These are phyloP conservation scores for Dovyalis caffra DNA, from an alignment of 345 rosid genomes.

Conservation along the genomic window DNA sequence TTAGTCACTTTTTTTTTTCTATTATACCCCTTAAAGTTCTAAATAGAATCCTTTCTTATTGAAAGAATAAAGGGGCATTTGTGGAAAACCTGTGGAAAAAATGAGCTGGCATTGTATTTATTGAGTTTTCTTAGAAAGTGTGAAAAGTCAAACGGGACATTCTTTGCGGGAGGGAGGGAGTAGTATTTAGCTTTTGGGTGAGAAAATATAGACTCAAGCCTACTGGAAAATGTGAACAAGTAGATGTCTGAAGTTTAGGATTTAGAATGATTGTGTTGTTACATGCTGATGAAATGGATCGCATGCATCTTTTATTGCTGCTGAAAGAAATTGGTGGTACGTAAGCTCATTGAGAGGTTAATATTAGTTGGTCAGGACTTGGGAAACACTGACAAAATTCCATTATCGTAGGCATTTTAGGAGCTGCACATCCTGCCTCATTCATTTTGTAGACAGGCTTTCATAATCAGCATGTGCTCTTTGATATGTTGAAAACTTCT, in stretches of 20 bases:
- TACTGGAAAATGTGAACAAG: neutral
- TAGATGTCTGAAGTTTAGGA: neutral
- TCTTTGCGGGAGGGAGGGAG: neutral
- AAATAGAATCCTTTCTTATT: no score
- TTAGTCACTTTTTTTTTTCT: no score
- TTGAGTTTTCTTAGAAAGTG: no score
- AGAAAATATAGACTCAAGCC: neutral
- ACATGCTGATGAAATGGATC: neutral
- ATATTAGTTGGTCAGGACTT: neutral
- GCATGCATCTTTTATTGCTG: neutral
- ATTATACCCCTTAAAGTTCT: no score
- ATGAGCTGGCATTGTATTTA: no score
- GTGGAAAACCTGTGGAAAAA: no score
- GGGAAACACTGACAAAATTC: neutral
- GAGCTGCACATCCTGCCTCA: neutral
- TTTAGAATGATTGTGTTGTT: neutral
- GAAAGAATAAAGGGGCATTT: no score
- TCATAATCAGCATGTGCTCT: neutral
- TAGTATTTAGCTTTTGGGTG: neutral
- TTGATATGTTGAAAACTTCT: no score
- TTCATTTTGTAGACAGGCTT: no score
- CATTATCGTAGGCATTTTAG: neutral
- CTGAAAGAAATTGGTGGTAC: neutral
- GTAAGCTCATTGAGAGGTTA: neutral
- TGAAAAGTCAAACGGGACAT: neutral